Evolutionary conservation across 2,329 filamentous ascomycete genomes (phyloP), one percentile per base, ranked within the genome.

Genomic region (Thyridium curvatum): DNA sequence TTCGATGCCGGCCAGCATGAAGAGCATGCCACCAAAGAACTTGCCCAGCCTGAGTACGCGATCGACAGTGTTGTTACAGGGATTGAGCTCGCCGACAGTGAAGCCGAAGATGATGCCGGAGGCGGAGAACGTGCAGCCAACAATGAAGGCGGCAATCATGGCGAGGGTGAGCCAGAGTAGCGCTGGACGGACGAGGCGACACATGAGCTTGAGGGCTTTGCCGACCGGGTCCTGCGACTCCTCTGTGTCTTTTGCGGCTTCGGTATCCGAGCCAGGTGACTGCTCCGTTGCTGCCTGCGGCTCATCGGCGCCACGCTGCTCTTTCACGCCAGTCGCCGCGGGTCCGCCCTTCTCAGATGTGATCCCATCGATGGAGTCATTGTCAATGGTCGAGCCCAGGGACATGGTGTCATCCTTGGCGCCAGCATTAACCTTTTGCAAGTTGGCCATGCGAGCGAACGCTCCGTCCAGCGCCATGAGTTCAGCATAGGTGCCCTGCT

Each of bases 41-140:
- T 65, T 56, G 7, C 75, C 76, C 18, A 58, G 53, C 10, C 61
- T 65, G 4, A 65, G 60, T 34, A 81, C 77, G 10, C 60, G 64
- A 4, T 60, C 57, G 2, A 64, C 54, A 1, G 62, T 56, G 10
- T 62, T 58, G 30, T 72, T 65, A 55, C 75, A 81, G 1, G 71
- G 67, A 41, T 68, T 77, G 30, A 82, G 58, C 30, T 58, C 67
- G n/a, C 72, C 71, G 33, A 82, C 67, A 2, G 73, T 74, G 51
- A 77, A 71, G 34, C 77, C 78, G 42, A 82, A 80, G 31, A 82
- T 72, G 5, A 79, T 59, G 14, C 72, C 77, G 35, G 72, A 68
- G 1, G 66, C 74, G 14, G 72, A 72, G 52, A 75, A 81, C 1
- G 76, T 71, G 12, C 68, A 69, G 8, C 76, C 77, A 4, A 79